Evolutionary conservation across 176 grass and related monocot species (phyloP).

Genomic region (Dactylis glomerata): DNA sequence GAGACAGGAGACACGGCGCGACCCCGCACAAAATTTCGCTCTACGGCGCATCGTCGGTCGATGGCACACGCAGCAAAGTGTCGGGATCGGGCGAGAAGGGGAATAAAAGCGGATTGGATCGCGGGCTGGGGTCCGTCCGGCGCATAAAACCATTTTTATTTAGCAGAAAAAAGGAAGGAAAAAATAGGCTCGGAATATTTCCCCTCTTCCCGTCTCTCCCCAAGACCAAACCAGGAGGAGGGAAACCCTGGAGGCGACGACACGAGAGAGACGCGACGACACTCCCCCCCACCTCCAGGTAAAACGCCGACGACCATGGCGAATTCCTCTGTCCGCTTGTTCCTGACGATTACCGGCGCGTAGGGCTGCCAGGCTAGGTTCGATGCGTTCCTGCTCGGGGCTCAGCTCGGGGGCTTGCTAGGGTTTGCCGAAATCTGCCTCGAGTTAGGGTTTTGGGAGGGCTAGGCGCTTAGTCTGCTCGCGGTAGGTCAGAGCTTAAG

Average conservation of each 20-base stretch:
- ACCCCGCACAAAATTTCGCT: too few relatives aligned
- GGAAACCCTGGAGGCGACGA: neutral
- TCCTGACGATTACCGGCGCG: neutral
- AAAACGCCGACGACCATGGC: neutral
- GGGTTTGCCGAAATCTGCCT: constrained; percentile 28
- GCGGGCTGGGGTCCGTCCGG: constrained; percentile 26
- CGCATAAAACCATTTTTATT: neutral
- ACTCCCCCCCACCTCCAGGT: neutral
- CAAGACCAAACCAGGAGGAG: neutral
- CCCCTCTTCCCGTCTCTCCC: neutral
- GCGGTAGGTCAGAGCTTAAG: neutral
- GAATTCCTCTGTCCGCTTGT: neutral
- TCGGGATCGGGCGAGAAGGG: neutral
- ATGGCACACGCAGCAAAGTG: neutral
- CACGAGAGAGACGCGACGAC: constrained; percentile 9
- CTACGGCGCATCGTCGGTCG: too few relatives aligned
- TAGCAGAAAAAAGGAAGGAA: neutral
- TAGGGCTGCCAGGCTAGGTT: neutral
- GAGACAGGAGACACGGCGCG: too few relatives aligned
- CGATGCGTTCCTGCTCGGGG: neutral
- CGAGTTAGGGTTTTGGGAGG: neutral
- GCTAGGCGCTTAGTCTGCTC: neutral
- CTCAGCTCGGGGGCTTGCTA: constrained; percentile 26
- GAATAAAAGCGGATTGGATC: constrained; percentile 37
- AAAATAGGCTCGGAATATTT: constrained; percentile 10